Evolutionary conservation across 148 eudicot species (phyloP), one percentile per base, ranked within the genome.

Genomic region (Diospyros lotus): DNA sequence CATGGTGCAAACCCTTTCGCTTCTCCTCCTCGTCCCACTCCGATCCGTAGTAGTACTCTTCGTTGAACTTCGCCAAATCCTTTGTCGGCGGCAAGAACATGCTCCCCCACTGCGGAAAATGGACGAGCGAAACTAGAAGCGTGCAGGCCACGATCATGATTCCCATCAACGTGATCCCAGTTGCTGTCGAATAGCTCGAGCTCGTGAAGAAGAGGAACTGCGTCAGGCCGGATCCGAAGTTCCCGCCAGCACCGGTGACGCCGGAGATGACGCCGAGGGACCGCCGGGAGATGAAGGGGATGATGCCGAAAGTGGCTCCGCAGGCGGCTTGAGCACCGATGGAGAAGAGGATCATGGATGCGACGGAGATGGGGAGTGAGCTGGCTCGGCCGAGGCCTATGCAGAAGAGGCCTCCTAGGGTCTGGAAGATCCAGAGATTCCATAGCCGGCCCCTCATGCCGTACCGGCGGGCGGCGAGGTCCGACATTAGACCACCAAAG

Each of bases 91-190:
- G 82, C 45, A 73, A 51, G 13, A 82, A 75, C 84, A 82, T 82
- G 42, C 84, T 72, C 9, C 84, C 84, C 84, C 84, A 82, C 60
- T 81, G 84, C n/a, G 84, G 84, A n/a, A 81, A 78, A 18, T 78
- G 73, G 0, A 78, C 68, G 0, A 73, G 4, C 11, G 70, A 66
- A 0, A 79, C 73, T 42, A 77, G 83, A 6, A 73, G 65, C 1
- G 73, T 79, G 46, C 80, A 79, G 0, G 5, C 60, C 2, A 83
- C 71, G 13, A 75, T 79, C 86, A 77, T 73, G 14, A 70, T 51
- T 0, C 86, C 82, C 86, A 79, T 80, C 11, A 62, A 64, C 12
- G 75, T 59, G 1, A 83, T 17, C 54, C 82, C 80, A 0, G 42
- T 42, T 5, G 54, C 75, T 1, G 80, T 77, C 0, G 75, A 50